Evolutionary conservation across 2,329 filamentous ascomycete species (phyloP).

Genomic region (Aspergillus sojae): DNA sequence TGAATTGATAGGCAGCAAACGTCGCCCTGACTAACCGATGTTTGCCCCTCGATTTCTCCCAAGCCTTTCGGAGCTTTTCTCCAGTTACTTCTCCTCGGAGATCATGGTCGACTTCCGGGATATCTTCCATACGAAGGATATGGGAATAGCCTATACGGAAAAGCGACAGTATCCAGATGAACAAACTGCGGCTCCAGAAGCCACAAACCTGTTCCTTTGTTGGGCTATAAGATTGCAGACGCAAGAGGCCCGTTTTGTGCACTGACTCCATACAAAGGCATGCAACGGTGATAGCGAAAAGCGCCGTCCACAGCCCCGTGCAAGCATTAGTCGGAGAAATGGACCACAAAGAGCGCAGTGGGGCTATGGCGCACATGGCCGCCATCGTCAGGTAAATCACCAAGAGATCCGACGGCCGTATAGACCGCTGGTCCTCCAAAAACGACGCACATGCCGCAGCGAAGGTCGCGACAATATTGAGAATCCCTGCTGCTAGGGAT

Average conservation of each 20-base stretch:
- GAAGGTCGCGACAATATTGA: not conserved
- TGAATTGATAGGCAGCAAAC: slow-evolving; percentile 3
- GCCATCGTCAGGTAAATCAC: slow-evolving; percentile 41
- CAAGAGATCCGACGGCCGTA: slow-evolving; percentile 33
- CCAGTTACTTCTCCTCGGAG: not conserved
- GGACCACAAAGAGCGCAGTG: not conserved
- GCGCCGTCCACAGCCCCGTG: not conserved
- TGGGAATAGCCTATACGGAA: slow-evolving; percentile 48
- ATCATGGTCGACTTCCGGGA: not conserved
- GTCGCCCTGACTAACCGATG: not conserved
- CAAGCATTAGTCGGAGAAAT: not conserved
- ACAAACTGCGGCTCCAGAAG: slow-evolving; percentile 47
- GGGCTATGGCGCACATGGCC: not conserved
- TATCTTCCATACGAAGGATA: slow-evolving; percentile 32
- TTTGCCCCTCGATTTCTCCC: not conserved
- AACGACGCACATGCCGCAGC: slow-evolving; percentile 1
- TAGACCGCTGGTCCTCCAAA: slow-evolving; percentile 29
- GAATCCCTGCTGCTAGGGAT: not conserved
- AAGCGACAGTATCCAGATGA: slow-evolving; percentile 54
- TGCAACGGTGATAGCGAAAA: not conserved
- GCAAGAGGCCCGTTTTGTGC: not conserved
- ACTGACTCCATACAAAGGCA: not conserved
- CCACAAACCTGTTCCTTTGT: slow-evolving; percentile 50
- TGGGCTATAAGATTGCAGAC: slow-evolving; percentile 27
- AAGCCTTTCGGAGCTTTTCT: not conserved